Conservation (phyloP, 108 stramenopile species). For the Skeletonema grethae region DNA sequence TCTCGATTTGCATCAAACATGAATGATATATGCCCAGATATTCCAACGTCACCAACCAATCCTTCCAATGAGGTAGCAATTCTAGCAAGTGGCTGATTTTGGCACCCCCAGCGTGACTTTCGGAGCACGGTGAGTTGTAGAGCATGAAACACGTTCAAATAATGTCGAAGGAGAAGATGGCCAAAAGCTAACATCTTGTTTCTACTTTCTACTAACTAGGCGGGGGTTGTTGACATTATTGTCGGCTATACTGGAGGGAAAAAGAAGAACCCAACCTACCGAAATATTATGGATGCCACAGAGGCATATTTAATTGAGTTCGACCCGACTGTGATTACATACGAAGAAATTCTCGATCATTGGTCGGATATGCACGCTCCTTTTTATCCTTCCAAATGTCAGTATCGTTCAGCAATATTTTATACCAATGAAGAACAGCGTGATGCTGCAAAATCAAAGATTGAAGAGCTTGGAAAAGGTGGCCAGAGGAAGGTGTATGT, state of each 20-base stretch:
- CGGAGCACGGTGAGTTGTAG: conserved; percentile 27
- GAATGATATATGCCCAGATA: conserved; percentile 35
- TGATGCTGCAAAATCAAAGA: conserved; percentile 32
- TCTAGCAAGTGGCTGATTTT: conserved; percentile 79
- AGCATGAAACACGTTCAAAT: background rate
- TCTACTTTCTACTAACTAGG: background rate
- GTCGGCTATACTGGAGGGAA: conserved; percentile 77
- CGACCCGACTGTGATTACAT: conserved; percentile 57
- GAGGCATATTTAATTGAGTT: conserved; percentile 75
- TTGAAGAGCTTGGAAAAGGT: conserved; percentile 39
- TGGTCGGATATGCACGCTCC: conserved; percentile 56
- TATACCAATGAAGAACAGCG: conserved; percentile 51
- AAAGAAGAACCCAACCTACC: conserved; percentile 66
- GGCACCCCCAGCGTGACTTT: conserved; percentile 71
- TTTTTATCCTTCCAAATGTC: conserved; percentile 46
- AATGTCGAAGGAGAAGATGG: no score
- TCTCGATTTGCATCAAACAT: conserved; percentile 9
- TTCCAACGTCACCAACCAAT: conserved; percentile 26
- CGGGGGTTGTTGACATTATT: conserved; percentile 56
- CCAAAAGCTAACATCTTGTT: background rate
- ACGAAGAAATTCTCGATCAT: conserved; percentile 58
- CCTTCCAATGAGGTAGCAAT: conserved; percentile 63
- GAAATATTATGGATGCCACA: conserved; percentile 67
- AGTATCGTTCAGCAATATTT: conserved; percentile 69
- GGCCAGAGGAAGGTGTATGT: conserved; percentile 38